phyloP scores from a whole-genome alignment of 2,329 filamentous ascomycete genomes.

The Pezicula radicicola region DNA sequence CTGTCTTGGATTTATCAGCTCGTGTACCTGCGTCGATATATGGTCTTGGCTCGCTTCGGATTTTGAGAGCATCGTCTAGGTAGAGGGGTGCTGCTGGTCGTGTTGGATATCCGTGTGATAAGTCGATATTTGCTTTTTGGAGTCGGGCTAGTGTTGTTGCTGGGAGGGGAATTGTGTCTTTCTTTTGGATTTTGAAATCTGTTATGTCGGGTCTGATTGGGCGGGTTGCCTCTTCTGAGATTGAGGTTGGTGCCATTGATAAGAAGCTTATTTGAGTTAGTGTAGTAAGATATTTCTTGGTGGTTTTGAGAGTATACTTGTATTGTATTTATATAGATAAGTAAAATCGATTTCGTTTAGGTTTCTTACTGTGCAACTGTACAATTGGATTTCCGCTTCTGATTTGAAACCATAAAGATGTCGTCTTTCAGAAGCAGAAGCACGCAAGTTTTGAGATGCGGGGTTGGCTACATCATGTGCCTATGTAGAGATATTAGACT shows the following conservation, averaged over 20 bases:
- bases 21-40: slow-evolving; percentile 60
- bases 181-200: slow-evolving; percentile 59
- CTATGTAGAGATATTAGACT: too few relatives aligned
- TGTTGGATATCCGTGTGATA: slow-evolving; percentile 70
- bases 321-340: too few relatives aligned
- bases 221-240: slow-evolving; percentile 35
- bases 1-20: slow-evolving; percentile 62
- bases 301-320: too few relatives aligned
- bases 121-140: slow-evolving; percentile 65
- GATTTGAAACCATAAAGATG: too few relatives aligned
- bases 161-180: slow-evolving; percentile 63
- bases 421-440: too few relatives aligned
- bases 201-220: slow-evolving; percentile 60
- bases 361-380: too few relatives aligned
- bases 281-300: too few relatives aligned
- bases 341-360: too few relatives aligned
- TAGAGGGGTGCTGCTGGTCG: slow-evolving; percentile 65
- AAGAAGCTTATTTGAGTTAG: too few relatives aligned
- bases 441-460: too few relatives aligned
- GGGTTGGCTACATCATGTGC: too few relatives aligned
- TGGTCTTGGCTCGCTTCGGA: slow-evolving; percentile 53
- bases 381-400: too few relatives aligned
- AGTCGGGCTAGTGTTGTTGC: slow-evolving; percentile 53
- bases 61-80: slow-evolving; percentile 65
- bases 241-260: slow-evolving; percentile 39